phyloP scores from a whole-genome alignment of 306 rosid genomes.

The Citrullus colocynthis region DNA sequence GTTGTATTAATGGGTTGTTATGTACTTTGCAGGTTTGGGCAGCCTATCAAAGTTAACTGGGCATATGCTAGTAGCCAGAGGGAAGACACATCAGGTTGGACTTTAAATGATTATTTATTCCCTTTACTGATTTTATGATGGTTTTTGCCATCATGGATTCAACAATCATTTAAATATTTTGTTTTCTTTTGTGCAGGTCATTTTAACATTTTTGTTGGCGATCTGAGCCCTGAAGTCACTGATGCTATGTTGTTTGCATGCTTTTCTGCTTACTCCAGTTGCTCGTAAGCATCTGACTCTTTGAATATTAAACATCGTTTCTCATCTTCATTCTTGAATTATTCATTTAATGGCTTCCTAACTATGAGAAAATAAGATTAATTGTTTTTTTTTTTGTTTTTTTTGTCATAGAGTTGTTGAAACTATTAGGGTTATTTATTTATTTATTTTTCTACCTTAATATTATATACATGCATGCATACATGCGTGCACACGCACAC shows the following conservation, averaged over 20 bases:
- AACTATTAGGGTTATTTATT: neutral
- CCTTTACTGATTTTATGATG: neutral
- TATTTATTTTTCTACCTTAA: no score
- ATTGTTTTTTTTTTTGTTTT: neutral
- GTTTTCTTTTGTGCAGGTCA: constrained; percentile 52
- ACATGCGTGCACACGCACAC: no score
- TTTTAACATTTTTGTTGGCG: constrained; percentile 91
- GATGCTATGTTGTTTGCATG: constrained; percentile 93
- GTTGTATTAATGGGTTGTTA: neutral
- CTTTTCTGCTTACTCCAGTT: constrained; percentile 82
- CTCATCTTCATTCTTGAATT: neutral
- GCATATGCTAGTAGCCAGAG: constrained; percentile 98
- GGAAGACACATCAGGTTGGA: constrained; percentile 89
- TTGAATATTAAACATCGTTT: constrained; percentile 3
- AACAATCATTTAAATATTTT: neutral
- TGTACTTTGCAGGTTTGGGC: constrained; percentile 65
- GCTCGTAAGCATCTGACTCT: constrained; percentile 67
- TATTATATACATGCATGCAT: no score
- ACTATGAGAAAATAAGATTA: neutral
- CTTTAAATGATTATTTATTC: neutral
- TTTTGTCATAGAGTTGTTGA: neutral
- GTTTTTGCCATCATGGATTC: neutral
- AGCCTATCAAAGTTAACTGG: constrained; percentile 98
- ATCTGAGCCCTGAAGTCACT: constrained; percentile 95
- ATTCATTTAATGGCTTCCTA: neutral